Evolutionary conservation across 805 yeast genomes (phyloP), one percentile per base, ranked within the genome.

Genomic region (Schwanniomyces yamadae): DNA sequence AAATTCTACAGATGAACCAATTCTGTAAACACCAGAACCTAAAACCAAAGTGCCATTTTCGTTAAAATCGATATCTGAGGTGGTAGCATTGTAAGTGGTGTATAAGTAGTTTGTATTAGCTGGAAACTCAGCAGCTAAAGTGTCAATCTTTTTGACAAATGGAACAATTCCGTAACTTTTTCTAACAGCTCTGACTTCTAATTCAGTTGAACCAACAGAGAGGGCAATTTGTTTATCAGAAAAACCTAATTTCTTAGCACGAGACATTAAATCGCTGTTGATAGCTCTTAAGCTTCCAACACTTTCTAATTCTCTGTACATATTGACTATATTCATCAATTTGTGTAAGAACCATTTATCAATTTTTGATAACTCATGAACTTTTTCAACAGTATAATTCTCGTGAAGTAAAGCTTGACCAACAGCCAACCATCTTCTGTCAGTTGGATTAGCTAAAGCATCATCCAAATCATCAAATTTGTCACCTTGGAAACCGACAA

Each of bases 21-120:
- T 91, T 66, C 99, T 80, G 78, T 91, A 91, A 34, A 93, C 99
- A 72, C 99, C 98, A n/a, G 97, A 89, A 36, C 98, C 99, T 52
- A 91, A 75, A 26, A 91, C 98, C 79, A 93, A 71, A 42, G 93
- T 84, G 57, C 98, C 98, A 48, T 85, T 75, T 41, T 91, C 98
- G 53, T 84, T 78, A 58, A 91, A 93, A 29, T 71, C 76, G 32
- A 91, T 82, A 63, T 91, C 99, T 48, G 81, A 82, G 39, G 79
- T 72, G 40, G 86, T 75, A 39, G 97, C 99, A 57, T 90, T 91
- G 70, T 91, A 91, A 31, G 99, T 91, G 34, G 96, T 86, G 79
- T 91, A 91, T 52, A 91, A 74, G 66, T 91, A 91, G 73, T 91
- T 91, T 37, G 99, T 91, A 54, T 82, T 77, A 34, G 99, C 99